Base-by-base conservation (phyloP, 306 rosid genomes). In the Neltuma alba region DNA sequence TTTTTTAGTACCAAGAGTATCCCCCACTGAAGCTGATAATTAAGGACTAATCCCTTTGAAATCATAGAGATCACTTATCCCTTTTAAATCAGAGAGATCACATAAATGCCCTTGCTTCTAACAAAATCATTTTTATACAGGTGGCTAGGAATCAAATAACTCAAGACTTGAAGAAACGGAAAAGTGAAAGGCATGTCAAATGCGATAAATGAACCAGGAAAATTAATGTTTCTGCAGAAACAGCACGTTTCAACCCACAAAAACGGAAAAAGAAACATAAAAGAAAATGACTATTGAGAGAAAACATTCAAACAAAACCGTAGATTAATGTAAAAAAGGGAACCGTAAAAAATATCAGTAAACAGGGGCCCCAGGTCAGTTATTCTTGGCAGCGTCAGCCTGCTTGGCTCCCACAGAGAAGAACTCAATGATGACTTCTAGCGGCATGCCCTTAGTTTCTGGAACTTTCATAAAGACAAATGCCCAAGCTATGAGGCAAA, bases 361-460 rank as follows among this genome's bases (percentile, higher is more conserved):
- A 66, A 40, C 1, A 61, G 10, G 40, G 48, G 60, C 20, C 72
- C 40, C 28, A 65, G 75, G 47, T 89, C 83, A 85, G 41, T 72
- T 83, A 72, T 69, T 67, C 78, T 76, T 87, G 76, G 74, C 77
- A 70, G 76, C 79, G 16, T 85, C 76, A 61, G 77, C 78, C 80
- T 88, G 97, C 86, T 80, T 94, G 36, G 97, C 97, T 63, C 98
- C 98, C 30, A 92, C 88, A 3, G 98, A 81, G 86, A 94, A 94
- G 91, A 94, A 94, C 85, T 94, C 98, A 7, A 82, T 83, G 76
- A 94, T 94, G 48, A 94, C 98, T 87, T 94, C 98, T 30, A 92
- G 89, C 31, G 98, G 98, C 98, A 94, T 94, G 75, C 98, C 98
- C 87, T 94, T 94, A 36, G 98, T 94, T 90, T 94, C 98, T 0